phyloP scores from a whole-genome alignment of 306 rosid species.

The Cucumis cinereus region DNA sequence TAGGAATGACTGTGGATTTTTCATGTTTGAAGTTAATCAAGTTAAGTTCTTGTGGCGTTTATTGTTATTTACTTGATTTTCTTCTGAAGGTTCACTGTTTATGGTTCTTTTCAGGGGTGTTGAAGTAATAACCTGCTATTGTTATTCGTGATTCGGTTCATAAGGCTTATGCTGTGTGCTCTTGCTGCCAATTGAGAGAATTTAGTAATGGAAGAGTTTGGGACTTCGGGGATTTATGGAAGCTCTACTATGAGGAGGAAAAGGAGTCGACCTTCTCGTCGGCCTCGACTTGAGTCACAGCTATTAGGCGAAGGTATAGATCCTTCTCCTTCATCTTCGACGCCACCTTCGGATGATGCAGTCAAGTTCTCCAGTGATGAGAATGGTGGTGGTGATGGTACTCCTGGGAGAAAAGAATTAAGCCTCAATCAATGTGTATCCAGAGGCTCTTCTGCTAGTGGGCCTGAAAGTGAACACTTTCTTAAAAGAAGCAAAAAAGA shows the following conservation, averaged over 20 bases:
- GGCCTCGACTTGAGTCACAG: slow-evolving; percentile 71
- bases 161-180: not conserved
- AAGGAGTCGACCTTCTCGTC: slow-evolving; percentile 75
- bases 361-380: slow-evolving; percentile 75
- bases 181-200: slow-evolving; percentile 12
- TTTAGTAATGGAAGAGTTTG: slow-evolving; percentile 57
- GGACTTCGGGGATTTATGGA: slow-evolving; percentile 34
- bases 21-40: not conserved
- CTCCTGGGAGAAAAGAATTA: slow-evolving; percentile 57
- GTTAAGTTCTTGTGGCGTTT: not conserved
- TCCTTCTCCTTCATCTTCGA: slow-evolving; percentile 42
- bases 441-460: slow-evolving; percentile 22
- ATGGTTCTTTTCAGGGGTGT: slow-evolving; percentile 2
- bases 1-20: not conserved
- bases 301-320: slow-evolving; percentile 40
- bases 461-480: slow-evolving; percentile 29
- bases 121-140: not conserved
- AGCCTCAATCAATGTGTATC: slow-evolving; percentile 52
- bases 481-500: slow-evolving; percentile 31
- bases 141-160: not conserved
- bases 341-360: slow-evolving; percentile 59
- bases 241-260: slow-evolving; percentile 60
- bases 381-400: slow-evolving; percentile 43
- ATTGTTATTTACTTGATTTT: not conserved
- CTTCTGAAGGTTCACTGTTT: not conserved